phyloP scores from a whole-genome alignment of 2,329 filamentous ascomycete genomes.

The Phialophora tarda region DNA sequence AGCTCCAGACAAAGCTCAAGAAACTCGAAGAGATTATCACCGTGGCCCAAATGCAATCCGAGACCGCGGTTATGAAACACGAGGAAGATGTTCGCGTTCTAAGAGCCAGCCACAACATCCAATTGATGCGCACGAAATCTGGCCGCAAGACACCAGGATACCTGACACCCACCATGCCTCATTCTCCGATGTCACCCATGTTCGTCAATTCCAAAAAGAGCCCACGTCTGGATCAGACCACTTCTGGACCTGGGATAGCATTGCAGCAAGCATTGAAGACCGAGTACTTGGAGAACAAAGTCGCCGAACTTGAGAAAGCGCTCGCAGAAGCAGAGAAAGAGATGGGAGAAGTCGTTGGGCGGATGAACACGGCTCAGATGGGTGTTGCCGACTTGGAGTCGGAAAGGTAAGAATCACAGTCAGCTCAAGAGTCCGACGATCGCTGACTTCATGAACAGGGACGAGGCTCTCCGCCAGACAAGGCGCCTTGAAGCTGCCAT shows the following conservation, averaged over 20 bases:
- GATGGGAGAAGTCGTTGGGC: conserved; percentile 81
- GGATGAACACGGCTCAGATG: conserved; percentile 83
- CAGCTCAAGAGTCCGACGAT: not conserved
- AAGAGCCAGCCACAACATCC: conserved; percentile 75
- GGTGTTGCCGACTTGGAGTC: conserved; percentile 78
- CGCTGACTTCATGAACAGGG: conserved; percentile 50
- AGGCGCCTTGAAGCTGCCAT: conserved; percentile 71
- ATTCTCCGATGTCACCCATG: conserved; percentile 67
- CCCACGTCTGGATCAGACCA: conserved; percentile 66
- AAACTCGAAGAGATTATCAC: conserved; percentile 83
- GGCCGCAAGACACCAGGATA: conserved; percentile 50
- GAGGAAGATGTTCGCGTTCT: conserved; percentile 82
- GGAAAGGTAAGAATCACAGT: conserved; percentile 47
- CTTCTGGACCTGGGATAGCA: conserved; percentile 63
- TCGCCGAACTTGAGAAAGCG: conserved; percentile 83
- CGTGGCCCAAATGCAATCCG: conserved; percentile 80
- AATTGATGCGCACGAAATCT: conserved; percentile 74
- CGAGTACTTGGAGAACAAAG: conserved; percentile 74
- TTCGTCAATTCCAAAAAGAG: conserved; percentile 60
- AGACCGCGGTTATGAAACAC: conserved; percentile 80
- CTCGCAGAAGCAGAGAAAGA: conserved; percentile 75
- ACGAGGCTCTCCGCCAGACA: conserved; percentile 75
- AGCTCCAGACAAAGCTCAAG: conserved; percentile 80
- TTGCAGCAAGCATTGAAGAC: conserved; percentile 75
- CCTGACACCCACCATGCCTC: conserved; percentile 56